Percentiles rank a stretch among this genome's conserved stretches.
Conservation (phyloP, 176 grass and related monocot species). For the Aegilops umbellulata region DNA sequence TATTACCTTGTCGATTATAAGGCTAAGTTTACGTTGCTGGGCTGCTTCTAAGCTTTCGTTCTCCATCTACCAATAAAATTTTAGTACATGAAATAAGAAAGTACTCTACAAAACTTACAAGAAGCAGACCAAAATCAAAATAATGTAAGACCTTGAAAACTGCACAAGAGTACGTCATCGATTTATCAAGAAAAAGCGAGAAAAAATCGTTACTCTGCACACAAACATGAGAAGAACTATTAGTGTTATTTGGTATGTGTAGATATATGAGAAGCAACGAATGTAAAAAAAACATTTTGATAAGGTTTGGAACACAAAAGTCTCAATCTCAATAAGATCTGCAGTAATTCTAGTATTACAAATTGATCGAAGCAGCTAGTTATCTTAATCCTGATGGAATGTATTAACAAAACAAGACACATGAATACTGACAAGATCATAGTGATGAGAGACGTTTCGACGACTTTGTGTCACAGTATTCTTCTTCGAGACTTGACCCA, state of each 20-base stretch:
- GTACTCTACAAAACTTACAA: background rate
- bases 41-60: background rate
- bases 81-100: background rate
- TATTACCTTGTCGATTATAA: background rate
- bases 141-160: no score
- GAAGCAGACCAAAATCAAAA: no score
- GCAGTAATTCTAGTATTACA: background rate
- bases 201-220: no score
- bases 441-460: no score
- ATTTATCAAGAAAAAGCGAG: no score
- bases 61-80: background rate
- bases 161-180: no score
- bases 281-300: background rate
- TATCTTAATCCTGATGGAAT: no score
- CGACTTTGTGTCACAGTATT: no score
- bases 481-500: no score
- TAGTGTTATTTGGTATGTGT: background rate
- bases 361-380: no score
- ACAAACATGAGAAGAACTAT: background rate
- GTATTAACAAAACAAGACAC: no score
- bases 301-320: background rate
- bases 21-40: background rate
- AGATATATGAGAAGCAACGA: background rate
- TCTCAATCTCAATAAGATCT: background rate
- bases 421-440: no score